Evolutionary conservation across 345 rosid genomes (phyloP).

Genomic region (Dipteronia dyeriana): DNA sequence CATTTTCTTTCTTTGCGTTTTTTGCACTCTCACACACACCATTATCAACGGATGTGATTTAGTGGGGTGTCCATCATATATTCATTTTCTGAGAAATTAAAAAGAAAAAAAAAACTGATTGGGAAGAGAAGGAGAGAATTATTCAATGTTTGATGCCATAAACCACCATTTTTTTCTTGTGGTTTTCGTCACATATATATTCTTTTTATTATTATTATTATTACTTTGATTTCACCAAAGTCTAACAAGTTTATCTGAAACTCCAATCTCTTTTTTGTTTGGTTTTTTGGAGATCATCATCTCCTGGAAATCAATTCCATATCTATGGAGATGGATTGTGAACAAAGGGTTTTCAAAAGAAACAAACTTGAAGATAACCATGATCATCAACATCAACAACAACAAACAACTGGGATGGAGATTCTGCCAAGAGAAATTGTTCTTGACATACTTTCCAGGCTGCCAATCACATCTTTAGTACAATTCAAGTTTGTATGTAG

Average conservation of each 20-base stretch:
- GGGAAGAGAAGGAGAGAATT: constrained; percentile 14
- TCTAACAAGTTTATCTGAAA: constrained; percentile 32
- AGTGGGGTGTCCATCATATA: constrained; percentile 16
- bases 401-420: constrained; percentile 36
- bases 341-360: constrained; percentile 22
- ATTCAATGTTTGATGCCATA: constrained; percentile 45
- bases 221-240: constrained; percentile 24
- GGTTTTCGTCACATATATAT: constrained; percentile 31
- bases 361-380: constrained; percentile 20
- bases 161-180: constrained; percentile 33
- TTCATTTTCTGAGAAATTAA: background rate
- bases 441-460: constrained; percentile 60
- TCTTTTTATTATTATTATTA: background rate
- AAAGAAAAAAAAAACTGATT: too few species aligned
- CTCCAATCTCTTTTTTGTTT: background rate
- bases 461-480: constrained; percentile 58
- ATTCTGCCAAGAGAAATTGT: constrained; percentile 59
- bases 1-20: constrained; percentile 1
- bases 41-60: constrained; percentile 28
- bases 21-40: constrained; percentile 1
- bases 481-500: constrained; percentile 54
- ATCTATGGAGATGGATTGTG: constrained; percentile 36
- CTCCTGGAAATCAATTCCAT: constrained; percentile 15
- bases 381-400: constrained; percentile 5
- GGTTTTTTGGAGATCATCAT: background rate